These are phyloP conservation scores for Coniochaeta sp. DNA, from an alignment of 2,329 filamentous ascomycete species.

Conservation along the genomic window DNA sequence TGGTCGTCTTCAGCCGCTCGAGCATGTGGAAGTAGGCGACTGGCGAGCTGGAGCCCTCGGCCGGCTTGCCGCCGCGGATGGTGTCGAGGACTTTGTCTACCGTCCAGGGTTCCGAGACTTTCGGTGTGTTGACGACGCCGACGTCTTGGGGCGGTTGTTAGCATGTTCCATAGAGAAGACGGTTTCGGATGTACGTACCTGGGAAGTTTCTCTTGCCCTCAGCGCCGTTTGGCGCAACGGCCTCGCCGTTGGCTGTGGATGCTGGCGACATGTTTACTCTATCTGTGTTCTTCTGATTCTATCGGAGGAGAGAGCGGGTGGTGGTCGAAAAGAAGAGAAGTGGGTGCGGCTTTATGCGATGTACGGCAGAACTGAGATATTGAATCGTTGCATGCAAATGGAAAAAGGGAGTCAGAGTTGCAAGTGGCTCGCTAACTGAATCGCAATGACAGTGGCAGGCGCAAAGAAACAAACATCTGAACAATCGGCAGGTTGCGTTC, in stretches of 20 bases:
- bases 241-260: neutral
- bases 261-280: neutral
- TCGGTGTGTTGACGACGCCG: constrained; percentile 25
- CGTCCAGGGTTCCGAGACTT: constrained; percentile 43
- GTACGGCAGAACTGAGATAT: neutral
- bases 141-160: constrained; percentile 19
- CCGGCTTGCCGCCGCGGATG: constrained; percentile 51
- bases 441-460: neutral
- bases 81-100: constrained; percentile 58
- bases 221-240: neutral
- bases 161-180: neutral
- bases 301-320: too few species aligned
- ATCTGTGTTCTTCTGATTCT: neutral
- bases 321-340: neutral
- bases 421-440: neutral
- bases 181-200: neutral
- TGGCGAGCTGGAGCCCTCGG: constrained; percentile 61
- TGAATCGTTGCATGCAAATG: neutral
- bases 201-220: neutral
- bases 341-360: neutral
- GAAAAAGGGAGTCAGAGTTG: neutral
- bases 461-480: neutral
- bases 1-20: constrained; percentile 90
- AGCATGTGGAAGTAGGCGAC: constrained; percentile 92
- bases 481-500: neutral